These are phyloP conservation scores for Neurospora sp. DNA, from an alignment of 495 filamentous ascomycete genomes.

Conservation along the genomic window DNA sequence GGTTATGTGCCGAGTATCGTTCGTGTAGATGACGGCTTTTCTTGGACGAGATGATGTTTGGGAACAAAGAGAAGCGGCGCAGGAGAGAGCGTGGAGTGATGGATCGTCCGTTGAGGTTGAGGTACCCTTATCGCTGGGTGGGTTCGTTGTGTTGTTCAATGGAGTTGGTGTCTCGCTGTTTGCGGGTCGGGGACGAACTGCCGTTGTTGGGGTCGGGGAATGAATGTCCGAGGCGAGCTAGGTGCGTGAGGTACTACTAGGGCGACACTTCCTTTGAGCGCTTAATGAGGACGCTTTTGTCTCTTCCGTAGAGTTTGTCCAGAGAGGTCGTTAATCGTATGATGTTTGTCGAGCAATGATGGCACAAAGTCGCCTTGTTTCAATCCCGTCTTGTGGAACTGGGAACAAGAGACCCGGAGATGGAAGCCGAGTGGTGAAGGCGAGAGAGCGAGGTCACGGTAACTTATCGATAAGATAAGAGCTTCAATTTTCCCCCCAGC, in stretches of 20 bases:
- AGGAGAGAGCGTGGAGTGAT: not conserved
- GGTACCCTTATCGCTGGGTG: not conserved
- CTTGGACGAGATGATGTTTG: not conserved
- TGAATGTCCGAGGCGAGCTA: not conserved
- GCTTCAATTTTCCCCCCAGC: not conserved
- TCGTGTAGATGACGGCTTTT: not conserved
- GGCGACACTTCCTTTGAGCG: not conserved
- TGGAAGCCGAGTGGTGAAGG: not conserved
- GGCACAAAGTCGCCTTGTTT: not conserved
- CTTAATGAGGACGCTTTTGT: not conserved
- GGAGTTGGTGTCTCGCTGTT: not conserved
- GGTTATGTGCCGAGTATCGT: not conserved
- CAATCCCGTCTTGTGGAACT: not conserved
- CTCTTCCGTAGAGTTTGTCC: not conserved
- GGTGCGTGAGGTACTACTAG: not conserved
- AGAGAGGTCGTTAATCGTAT: not conserved
- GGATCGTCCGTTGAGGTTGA: not conserved
- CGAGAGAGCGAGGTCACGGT: not conserved
- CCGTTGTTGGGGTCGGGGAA: not conserved
- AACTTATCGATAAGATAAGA: not conserved
- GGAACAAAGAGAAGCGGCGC: not conserved
- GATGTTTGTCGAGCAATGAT: not conserved
- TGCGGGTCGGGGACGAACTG: not conserved
- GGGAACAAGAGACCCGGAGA: not conserved
- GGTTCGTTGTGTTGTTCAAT: not conserved